Base-by-base conservation (phyloP, 2,329 filamentous ascomycete genomes). In the Graphilbum ipis-grandicollis region DNA sequence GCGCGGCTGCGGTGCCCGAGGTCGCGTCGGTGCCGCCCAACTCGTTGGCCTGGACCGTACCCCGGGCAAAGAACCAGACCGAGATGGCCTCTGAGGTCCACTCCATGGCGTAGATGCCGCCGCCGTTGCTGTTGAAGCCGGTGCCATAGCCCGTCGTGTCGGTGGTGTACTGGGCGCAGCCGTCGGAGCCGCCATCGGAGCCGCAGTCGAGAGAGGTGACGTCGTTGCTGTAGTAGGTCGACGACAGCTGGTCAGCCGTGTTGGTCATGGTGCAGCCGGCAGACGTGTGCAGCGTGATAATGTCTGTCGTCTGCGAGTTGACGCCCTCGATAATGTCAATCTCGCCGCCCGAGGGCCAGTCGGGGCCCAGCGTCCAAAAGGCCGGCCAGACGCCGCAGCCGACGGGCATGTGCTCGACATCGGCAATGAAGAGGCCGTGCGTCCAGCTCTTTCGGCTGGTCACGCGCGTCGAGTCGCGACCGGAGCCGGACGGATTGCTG, bases 321-420 rank as follows among this genome's bases (percentile, higher is more conserved):
- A 84, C 76, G 28, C 79, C 79, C 58, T 86, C 81, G 46, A 86
- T 71, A 48, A 86, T 79, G 52, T 88, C 81, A 47, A 88, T 80
- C 56, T 86, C 81, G 33, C 80, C 80, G 8, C 62, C 60, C 31
- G 52, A 52, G 2, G 81, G 81, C 81, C 81, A 86, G 49, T 67
- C 56, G n/a, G 65, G 60, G 14, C 79, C 79, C 25, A 82, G 65
- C 36, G 60, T 63, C 69, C 69, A 80, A 53, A 78, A 79, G 13
- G 80, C 80, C 1, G 80, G 79, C 81, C 81, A 88, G 13, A 72
- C 67, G 25, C 79, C 80, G 49, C 80, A 85, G 41, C 70, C 71
- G 17, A 65, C 66, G n/a, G 81, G 81, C 73, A 85, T 84, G 53
- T 86, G 80, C 9, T 61, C 64, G 40, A 85, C 68, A 50, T 88